Percentiles rank a stretch among this genome's conserved stretches.
Evolutionary conservation across 108 stramenopile genomes (phyloP).

Genomic region (Hondaea fermentalgiana): DNA sequence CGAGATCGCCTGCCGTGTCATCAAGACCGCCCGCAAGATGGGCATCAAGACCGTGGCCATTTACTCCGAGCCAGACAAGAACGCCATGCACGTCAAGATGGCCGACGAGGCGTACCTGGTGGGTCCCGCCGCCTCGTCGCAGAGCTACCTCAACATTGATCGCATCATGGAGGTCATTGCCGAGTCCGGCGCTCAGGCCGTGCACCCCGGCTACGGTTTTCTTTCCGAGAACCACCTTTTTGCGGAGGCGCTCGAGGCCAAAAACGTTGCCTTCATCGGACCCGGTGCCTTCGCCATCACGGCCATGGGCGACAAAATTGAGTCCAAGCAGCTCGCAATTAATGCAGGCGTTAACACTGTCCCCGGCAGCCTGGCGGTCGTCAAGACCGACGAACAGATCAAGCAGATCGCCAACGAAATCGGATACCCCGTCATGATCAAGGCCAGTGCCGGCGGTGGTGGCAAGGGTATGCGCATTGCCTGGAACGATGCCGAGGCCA

Average conservation of each 20-base stretch:
- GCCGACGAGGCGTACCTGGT: constrained; percentile 45
- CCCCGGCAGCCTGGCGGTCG: constrained; percentile 76
- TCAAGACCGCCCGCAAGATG: constrained; percentile 21
- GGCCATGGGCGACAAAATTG: constrained; percentile 84
- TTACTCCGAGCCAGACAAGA: constrained; percentile 49
- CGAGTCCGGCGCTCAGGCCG: constrained; percentile 43
- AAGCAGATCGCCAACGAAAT: constrained; percentile 65
- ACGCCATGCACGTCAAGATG: constrained; percentile 29
- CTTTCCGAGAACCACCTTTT: constrained; percentile 63
- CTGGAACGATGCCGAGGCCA: constrained; percentile 62
- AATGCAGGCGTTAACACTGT: constrained; percentile 76
- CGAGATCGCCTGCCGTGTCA: constrained; percentile 55
- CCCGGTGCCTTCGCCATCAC: constrained; percentile 42
- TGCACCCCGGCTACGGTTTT: constrained; percentile 65
- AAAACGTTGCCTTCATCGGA: constrained; percentile 48
- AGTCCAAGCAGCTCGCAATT: constrained; percentile 76
- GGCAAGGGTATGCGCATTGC: constrained; percentile 98
- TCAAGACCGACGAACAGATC: not conserved
- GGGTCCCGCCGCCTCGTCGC: constrained; percentile 40
- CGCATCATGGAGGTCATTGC: constrained; percentile 36
- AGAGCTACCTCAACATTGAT: constrained; percentile 42
- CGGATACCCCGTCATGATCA: constrained; percentile 97
- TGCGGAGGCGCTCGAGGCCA: constrained; percentile 43
- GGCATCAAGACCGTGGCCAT: constrained; percentile 56
- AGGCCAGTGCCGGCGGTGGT: constrained; percentile 90